Conservation (phyloP, 345 rosid species). For the Limnanthes douglasii region DNA sequence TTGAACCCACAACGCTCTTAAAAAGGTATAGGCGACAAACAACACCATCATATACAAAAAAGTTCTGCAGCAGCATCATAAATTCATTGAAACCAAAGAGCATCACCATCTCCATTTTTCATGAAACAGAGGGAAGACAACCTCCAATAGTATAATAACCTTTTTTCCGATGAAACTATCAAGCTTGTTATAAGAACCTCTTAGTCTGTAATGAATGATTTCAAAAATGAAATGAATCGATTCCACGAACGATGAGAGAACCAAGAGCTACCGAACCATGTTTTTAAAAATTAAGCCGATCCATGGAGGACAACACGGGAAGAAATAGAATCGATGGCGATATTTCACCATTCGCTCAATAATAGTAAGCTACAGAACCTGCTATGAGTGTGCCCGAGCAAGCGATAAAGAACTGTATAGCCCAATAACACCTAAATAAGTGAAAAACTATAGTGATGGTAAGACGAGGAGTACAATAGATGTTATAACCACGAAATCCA, state of each 20-base stretch:
- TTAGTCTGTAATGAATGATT: conserved; percentile 43
- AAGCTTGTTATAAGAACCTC: conserved; percentile 20
- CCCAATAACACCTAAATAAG: conserved; percentile 66
- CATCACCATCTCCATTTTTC: too few relatives aligned
- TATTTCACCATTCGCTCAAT: conserved; percentile 60
- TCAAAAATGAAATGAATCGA: conserved; percentile 60
- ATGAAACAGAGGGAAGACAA: too few relatives aligned
- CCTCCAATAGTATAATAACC: too few relatives aligned
- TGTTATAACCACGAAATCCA: conserved; percentile 53
- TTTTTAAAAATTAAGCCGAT: conserved; percentile 46
- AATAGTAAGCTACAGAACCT: conserved; percentile 65
- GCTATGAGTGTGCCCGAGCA: conserved; percentile 59
- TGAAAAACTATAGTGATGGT: conserved; percentile 55
- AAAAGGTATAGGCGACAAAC: too few relatives aligned
- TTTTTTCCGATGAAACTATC: conserved; percentile 36
- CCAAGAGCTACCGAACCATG: conserved; percentile 73
- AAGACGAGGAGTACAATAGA: conserved; percentile 67
- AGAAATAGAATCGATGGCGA: conserved; percentile 50
- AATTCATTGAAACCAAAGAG: too few relatives aligned
- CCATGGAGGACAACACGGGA: conserved; percentile 65
- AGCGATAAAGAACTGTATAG: conserved; percentile 52
- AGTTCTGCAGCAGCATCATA: too few relatives aligned
- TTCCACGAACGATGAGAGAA: conserved; percentile 56
- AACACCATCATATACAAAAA: too few relatives aligned
- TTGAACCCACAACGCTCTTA: too few relatives aligned